Conservation (phyloP, 805 yeast genomes). For the Pichia thaimueangensis region DNA sequence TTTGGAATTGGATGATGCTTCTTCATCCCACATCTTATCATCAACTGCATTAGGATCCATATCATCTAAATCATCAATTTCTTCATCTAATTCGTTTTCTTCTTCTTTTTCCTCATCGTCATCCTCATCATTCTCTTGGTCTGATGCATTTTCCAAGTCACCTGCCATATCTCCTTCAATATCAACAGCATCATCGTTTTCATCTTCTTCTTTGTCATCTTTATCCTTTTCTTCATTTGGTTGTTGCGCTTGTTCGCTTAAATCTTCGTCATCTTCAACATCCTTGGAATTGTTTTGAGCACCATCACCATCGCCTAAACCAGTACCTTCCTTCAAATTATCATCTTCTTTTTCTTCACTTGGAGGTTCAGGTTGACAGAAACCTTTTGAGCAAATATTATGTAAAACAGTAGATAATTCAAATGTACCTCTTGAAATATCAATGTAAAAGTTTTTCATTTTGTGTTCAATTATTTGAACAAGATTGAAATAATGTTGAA, state of each 20-base stretch:
- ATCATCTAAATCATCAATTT: conserved; percentile 82
- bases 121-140: conserved; percentile 41
- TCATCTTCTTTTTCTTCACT: conserved; percentile 53
- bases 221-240: conserved; percentile 69
- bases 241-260: conserved; percentile 66
- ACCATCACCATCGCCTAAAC: conserved; percentile 81
- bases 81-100: conserved; percentile 78
- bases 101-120: conserved; percentile 48
- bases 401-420: conserved; percentile 49
- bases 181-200: conserved; percentile 83
- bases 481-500: conserved; percentile 54
- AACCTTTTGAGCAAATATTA: conserved; percentile 69
- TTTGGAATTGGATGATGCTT: conserved; percentile 65
- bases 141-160: conserved; percentile 69
- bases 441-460: conserved; percentile 42
- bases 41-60: conserved; percentile 92
- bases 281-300: conserved; percentile 76
- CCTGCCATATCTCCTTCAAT: conserved; percentile 98
- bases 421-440: conserved; percentile 56
- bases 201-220: conserved; percentile 57
- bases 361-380: conserved; percentile 86
- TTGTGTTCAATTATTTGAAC: conserved; percentile 37
- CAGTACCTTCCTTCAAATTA: conserved; percentile 78
- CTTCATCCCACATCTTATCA: conserved; percentile 98
- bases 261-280: conserved; percentile 86